These are phyloP conservation scores for Mortierella sp. DNA, from an alignment of 371 early-diverging fungal species.

Conservation along the genomic window DNA sequence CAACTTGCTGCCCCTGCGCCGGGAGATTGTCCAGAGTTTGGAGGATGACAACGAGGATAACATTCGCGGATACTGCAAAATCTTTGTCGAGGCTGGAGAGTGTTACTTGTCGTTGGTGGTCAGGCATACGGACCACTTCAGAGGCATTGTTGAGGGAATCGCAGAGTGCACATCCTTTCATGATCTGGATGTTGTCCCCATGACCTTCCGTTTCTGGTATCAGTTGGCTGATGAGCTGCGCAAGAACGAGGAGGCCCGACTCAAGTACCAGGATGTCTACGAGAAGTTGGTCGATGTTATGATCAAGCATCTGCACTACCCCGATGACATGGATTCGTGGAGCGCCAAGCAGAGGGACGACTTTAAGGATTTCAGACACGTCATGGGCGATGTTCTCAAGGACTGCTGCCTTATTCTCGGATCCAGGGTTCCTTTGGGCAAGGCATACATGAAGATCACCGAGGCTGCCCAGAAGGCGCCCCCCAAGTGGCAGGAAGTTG, in stretches of 20 bases:
- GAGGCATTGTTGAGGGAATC: slow-evolving; percentile 81
- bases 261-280: slow-evolving; percentile 74
- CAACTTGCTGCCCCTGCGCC: slow-evolving; percentile 64
- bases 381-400: slow-evolving; percentile 97
- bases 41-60: slow-evolving; percentile 75
- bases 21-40: slow-evolving; percentile 61
- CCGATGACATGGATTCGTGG: slow-evolving; percentile 77
- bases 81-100: slow-evolving; percentile 91
- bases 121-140: slow-evolving; percentile 72
- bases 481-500: slow-evolving; percentile 91
- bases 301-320: slow-evolving; percentile 86
- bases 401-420: slow-evolving; percentile 91
- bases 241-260: slow-evolving; percentile 60
- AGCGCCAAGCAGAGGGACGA: slow-evolving; percentile 92
- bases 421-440: slow-evolving; percentile 76
- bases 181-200: slow-evolving; percentile 79
- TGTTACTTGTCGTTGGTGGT: slow-evolving; percentile 83
- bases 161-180: slow-evolving; percentile 77
- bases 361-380: slow-evolving; percentile 95
- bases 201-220: slow-evolving; percentile 93
- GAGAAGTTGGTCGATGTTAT: slow-evolving; percentile 83
- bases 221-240: slow-evolving; percentile 77
- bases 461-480: slow-evolving; percentile 54
- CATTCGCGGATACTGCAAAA: slow-evolving; percentile 81
- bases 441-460: slow-evolving; percentile 70